These are phyloP conservation scores for Tolypocladium cylindrosporum DNA, from an alignment of 2,329 filamentous ascomycete species.

Conservation along the genomic window DNA sequence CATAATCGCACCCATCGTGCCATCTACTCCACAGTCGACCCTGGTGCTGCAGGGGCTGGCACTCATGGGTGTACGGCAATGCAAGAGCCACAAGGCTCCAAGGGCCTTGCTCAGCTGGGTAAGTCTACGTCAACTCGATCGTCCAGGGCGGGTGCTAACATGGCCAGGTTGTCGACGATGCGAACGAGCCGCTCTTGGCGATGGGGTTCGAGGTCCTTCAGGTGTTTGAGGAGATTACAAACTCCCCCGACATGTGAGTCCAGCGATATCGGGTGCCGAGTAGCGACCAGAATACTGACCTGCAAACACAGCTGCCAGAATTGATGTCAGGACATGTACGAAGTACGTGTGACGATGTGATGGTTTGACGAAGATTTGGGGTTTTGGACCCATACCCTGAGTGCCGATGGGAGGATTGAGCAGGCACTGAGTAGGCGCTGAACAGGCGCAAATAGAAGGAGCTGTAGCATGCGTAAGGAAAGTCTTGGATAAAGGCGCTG, in stretches of 20 bases:
- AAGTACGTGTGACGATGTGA: background rate
- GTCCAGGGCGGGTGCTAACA: conserved; percentile 6
- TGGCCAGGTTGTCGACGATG: conserved; percentile 55
- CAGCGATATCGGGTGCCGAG: background rate
- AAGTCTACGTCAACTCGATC: conserved; percentile 23
- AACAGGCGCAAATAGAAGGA: background rate
- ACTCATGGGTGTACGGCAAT: conserved; percentile 71
- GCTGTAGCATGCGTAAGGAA: background rate
- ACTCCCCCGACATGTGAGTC: conserved; percentile 45
- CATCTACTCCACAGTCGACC: conserved; percentile 56
- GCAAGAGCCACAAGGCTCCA: conserved; percentile 66
- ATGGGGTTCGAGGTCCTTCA: conserved; percentile 77
- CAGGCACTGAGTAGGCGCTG: background rate
- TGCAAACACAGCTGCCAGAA: background rate
- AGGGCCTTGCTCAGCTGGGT: conserved; percentile 74
- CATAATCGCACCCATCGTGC: conserved; percentile 71
- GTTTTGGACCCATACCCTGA: background rate
- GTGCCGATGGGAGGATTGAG: background rate
- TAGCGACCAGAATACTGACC: background rate
- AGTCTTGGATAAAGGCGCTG: background rate
- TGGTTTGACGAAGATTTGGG: background rate
- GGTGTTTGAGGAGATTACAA: conserved; percentile 72
- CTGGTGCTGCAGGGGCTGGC: conserved; percentile 68
- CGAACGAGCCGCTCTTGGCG: conserved; percentile 60
- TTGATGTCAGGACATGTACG: background rate